Evolutionary conservation across 352 stramenopile genomes (phyloP).

Genomic region (Phytopythium kandeliae): DNA sequence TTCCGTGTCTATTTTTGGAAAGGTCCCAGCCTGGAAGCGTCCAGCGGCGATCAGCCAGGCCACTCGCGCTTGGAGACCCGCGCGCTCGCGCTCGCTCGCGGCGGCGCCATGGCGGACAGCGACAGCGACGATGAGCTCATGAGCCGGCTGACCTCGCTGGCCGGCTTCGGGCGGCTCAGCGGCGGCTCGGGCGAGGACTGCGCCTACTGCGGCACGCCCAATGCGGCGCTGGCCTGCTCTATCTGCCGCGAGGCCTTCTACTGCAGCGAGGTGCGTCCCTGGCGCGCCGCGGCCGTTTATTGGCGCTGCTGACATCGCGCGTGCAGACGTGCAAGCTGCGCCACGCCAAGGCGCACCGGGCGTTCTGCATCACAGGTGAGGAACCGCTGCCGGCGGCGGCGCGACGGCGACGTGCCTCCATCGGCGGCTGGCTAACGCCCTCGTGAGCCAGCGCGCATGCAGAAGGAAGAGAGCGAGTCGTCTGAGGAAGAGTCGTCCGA

Average conservation of each 20-base stretch:
- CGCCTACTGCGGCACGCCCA: slow-evolving; percentile 57
- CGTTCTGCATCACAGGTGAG: slow-evolving; percentile 56
- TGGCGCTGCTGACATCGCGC: neutral
- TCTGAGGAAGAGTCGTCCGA: slow-evolving; percentile 49
- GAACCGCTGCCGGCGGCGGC: neutral
- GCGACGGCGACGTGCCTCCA: too few relatives aligned
- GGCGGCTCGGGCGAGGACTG: slow-evolving; percentile 43
- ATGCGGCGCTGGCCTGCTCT: slow-evolving; percentile 50
- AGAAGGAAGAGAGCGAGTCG: slow-evolving; percentile 51
- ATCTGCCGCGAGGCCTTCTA: slow-evolving; percentile 66
- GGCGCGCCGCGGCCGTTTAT: neutral
- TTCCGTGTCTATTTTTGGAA: slow-evolving; percentile 2
- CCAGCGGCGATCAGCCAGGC: too few relatives aligned
- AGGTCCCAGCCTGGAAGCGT: neutral
- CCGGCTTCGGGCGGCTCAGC: slow-evolving; percentile 20
- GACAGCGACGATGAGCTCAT: slow-evolving; percentile 88
- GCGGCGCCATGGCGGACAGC: slow-evolving; percentile 48
- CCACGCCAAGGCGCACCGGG: slow-evolving; percentile 64
- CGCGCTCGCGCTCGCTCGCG: too few relatives aligned
- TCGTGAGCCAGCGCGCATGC: slow-evolving; percentile 47
- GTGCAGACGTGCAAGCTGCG: slow-evolving; percentile 59
- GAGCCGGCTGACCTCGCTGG: slow-evolving; percentile 45
- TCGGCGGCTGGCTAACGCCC: too few relatives aligned
- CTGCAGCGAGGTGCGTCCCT: slow-evolving; percentile 61
- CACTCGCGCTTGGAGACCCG: too few relatives aligned